Evolutionary conservation across 768 basidiomycete species (phyloP), one percentile per base, ranked within the genome.

Genomic region (Hortiboletus flavorubellus): DNA sequence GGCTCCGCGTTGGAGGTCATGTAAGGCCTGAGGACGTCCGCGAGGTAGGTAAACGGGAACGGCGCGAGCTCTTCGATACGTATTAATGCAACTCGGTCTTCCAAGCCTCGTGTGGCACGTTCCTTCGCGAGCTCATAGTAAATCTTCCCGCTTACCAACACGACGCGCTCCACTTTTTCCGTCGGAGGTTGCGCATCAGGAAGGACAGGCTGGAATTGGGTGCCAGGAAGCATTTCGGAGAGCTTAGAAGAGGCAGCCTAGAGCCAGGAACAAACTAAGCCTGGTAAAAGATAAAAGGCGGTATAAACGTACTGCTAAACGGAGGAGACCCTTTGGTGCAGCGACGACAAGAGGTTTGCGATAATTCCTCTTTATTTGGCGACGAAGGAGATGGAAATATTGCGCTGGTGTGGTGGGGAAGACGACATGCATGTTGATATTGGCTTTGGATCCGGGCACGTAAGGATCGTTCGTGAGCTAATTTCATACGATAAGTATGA

Each of bases 341-440:
- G 89, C 89, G 7, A 97, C 82, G 30, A 96, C 75, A 46, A 96
- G 74, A 0, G 93, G 94, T 67, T 91, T 94, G 53, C 93, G 78
- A 73, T 86, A 95, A 59, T 93, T 92, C 42, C 93, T 78, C 64
- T 80, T 78, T 65, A 94, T 82, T 69, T 96, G 94, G 46, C 93
- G 78, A 51, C 94, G 78, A n/a, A 97, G 76, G 2, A 96, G 77
- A 68, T 97, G 94, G 82, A 96, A 97, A 62, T 94, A 93, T 54
- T 96, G 91, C 1, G 91, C 89, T 0, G 94, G 83, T 0, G 93
- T 95, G 1, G 93, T 94, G 0, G 92, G 91, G 72, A 86, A 94
- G 4, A 80, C 81, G 31, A 95, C 81, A 46, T 88, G 86, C 80
- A 95, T 87, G 67, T 96, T 96, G 55, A 93, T 78, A 59, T 88